Percentiles rank a stretch among this genome's conserved stretches.
Conservation (phyloP, 176 grass and related monocot species). For the Alopecurus myosuroides region DNA sequence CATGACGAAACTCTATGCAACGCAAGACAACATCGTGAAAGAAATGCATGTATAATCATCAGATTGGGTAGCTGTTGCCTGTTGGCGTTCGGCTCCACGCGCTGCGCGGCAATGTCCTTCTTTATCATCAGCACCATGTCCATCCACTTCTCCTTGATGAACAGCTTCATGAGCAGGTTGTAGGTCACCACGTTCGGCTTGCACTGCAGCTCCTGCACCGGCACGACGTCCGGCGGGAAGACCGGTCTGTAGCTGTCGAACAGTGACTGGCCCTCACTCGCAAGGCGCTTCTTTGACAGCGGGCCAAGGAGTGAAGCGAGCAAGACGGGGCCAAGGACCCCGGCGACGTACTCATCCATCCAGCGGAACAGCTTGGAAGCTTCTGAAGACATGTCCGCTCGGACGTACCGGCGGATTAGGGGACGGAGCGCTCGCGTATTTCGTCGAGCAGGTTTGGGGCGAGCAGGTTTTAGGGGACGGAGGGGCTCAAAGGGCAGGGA, state of each 20-base stretch:
- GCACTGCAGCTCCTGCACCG: constrained; percentile 71
- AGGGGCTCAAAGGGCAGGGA: constrained; percentile 34
- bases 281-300: too few species aligned
- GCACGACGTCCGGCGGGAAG: constrained; percentile 73
- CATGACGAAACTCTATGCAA: too few species aligned
- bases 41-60: too few species aligned
- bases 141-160: constrained; percentile 75
- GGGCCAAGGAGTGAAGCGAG: constrained; percentile 63
- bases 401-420: constrained; percentile 72
- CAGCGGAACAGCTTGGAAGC: constrained; percentile 52
- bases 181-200: constrained; percentile 74
- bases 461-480: constrained; percentile 29
- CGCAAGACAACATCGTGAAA: too few species aligned
- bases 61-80: too few species aligned
- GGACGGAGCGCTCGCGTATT: constrained; percentile 54
- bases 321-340: constrained; percentile 31
- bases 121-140: constrained; percentile 93
- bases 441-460: constrained; percentile 77
- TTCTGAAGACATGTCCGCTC: constrained; percentile 46
- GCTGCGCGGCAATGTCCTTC: constrained; percentile 65
- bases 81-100: constrained; percentile 69
- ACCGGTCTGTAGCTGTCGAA: constrained; percentile 64
- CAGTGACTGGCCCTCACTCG: constrained; percentile 55
- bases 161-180: constrained; percentile 68
- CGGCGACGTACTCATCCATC: constrained; percentile 64